phyloP scores from a whole-genome alignment of 257 asterid genomes.

The Solanum pennellii region DNA sequence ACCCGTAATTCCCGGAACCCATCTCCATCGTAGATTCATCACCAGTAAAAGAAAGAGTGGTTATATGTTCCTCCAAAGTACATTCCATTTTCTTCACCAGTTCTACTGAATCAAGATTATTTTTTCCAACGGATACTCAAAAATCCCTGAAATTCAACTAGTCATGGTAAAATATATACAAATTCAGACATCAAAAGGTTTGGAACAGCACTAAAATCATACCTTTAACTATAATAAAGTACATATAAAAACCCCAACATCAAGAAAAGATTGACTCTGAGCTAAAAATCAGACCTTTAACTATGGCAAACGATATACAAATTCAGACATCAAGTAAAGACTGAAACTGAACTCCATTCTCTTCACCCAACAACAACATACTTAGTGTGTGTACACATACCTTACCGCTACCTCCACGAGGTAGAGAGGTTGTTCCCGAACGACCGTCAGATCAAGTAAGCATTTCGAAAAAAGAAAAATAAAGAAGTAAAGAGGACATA shows the following conservation, averaged over 20 bases:
- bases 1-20: constrained; percentile 39
- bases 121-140: constrained; percentile 1
- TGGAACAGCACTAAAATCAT: neutral
- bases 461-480: neutral
- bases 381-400: neutral
- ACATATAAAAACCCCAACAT: neutral
- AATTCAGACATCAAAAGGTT: neutral
- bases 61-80: neutral
- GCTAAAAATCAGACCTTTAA: neutral
- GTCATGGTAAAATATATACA: neutral
- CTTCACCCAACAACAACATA: neutral
- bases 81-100: constrained; percentile 13
- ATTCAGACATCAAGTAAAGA: neutral
- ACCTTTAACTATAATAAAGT: neutral
- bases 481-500: neutral
- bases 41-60: neutral
- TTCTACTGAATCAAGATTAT: neutral
- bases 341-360: constrained; percentile 17
- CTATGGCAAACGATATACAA: neutral
- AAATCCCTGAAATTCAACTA: neutral
- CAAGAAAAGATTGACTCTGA: neutral
- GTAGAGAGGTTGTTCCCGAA: neutral
- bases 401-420: neutral
- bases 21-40: constrained; percentile 3
- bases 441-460: neutral